Evolutionary conservation across 495 filamentous ascomycete species (phyloP), one percentile per base, ranked within the genome.

Genomic region (Lasiosphaeria ovina): DNA sequence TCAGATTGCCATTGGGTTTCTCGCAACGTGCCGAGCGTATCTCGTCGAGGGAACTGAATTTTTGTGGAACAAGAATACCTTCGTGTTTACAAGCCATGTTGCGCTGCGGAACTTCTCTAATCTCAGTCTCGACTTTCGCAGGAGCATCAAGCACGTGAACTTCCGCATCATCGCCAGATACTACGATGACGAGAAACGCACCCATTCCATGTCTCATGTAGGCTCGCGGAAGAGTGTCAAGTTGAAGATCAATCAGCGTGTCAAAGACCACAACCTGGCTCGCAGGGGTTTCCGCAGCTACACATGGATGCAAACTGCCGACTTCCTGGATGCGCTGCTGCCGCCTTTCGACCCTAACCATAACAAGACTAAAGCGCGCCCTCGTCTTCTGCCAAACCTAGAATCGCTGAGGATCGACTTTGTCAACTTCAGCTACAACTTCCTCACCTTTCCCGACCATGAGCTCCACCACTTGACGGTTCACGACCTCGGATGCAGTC

Each of bases 101-200:
- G 69, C 74, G 6, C 63, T 81, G 8, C 69, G 67, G 17, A 77
- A 74, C 48, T 76, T 81, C 48, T 55, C 63, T 51, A 70, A 71
- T 16, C 56, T 79, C 34, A 60, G 66, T 40, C 31, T 70, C 3
- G 47, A 61, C 14, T 69, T 66, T 48, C 77, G 79, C 45, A 59
- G 60, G 12, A 51, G 63, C 7, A 68, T 81, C 57, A 71, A 70
- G 52, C 62, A 75, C 17, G 63, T 78, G 56, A 79, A 64, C 12
- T 55, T 81, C n/a, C 75, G 79, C 6, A 67, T 80, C 51, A 74
- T 79, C 54, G 77, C 78, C 3, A 68, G 61, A 33, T 81, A 77
- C 59, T 81, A 80, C 53, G 77, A 78, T 33, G 76, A 79, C n/a
- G 69, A 71, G 50, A 67, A 71, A 3, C 69, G 71, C 11, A 66